phyloP scores from a whole-genome alignment of 1,139 yeast genomes.

The Yarrowia galli region DNA sequence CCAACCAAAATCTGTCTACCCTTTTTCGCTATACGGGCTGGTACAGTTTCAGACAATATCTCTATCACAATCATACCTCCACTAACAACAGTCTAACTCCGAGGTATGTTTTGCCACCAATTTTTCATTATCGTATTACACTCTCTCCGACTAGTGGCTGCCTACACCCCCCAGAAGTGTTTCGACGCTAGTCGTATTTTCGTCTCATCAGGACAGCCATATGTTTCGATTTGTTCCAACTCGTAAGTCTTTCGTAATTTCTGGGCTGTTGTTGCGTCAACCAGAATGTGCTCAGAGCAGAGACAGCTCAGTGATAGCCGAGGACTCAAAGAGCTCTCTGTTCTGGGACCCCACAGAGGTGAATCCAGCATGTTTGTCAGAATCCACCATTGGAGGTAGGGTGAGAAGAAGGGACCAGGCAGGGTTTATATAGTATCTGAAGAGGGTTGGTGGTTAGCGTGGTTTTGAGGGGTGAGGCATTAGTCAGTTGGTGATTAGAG shows the following conservation, averaged over 20 bases:
- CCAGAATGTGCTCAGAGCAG: neutral
- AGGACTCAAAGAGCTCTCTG: neutral
- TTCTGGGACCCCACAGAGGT: neutral
- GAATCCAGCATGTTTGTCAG: neutral
- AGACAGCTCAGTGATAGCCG: conserved; percentile 1
- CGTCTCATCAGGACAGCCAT: conserved; percentile 25
- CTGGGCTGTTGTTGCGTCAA: neutral
- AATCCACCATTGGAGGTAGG: neutral
- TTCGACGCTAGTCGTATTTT: conserved; percentile 4
- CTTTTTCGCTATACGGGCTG: no score
- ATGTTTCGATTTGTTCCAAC: neutral
- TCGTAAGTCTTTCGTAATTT: neutral
- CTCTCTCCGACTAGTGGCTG: conserved; percentile 2
- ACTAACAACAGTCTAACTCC: no score
- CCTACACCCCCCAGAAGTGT: conserved; percentile 17
- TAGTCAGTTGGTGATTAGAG: no score
- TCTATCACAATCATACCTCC: no score
- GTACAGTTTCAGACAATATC: no score
- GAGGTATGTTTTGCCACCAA: no score
- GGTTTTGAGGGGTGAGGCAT: no score
- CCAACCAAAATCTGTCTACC: no score
- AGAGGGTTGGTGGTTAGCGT: neutral
- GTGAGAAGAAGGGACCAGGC: neutral
- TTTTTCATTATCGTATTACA: no score
- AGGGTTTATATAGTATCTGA: neutral